Evolutionary conservation across 2,329 filamentous ascomycete genomes (phyloP).

Genomic region (Trichoderma atroviride): DNA sequence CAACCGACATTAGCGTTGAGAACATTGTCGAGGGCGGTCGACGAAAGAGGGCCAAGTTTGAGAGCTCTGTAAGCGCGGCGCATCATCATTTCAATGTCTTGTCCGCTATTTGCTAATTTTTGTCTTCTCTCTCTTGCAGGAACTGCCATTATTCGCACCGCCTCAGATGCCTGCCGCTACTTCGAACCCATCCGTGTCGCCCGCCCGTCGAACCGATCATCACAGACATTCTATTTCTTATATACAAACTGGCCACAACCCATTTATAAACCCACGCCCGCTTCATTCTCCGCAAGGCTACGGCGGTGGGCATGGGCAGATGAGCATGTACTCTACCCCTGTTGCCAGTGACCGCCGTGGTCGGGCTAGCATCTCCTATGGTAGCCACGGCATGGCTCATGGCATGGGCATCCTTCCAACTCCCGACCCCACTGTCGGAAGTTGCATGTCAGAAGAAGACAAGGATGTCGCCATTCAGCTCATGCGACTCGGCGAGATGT

Average conservation of each 20-base stretch:
- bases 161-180: constrained; percentile 89
- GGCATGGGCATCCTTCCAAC: constrained; percentile 73
- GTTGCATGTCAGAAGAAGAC: constrained; percentile 93
- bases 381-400: constrained; percentile 45
- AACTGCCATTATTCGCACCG: constrained; percentile 92
- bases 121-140: constrained; percentile 56
- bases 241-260: constrained; percentile 73
- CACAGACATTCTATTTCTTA: constrained; percentile 72
- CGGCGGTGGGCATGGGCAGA: constrained; percentile 50
- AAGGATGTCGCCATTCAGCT: constrained; percentile 94
- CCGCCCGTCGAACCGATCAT: constrained; percentile 77
- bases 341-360: constrained; percentile 64
- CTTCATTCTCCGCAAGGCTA: constrained; percentile 86
- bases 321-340: constrained; percentile 65
- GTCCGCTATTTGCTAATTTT: constrained; percentile 39
- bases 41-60: constrained; percentile 90
- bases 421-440: constrained; percentile 94
- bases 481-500: constrained; percentile 92
- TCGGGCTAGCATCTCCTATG: constrained; percentile 64
- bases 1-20: constrained; percentile 95
- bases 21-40: constrained; percentile 98
- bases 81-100: background rate
- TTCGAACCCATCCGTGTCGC: constrained; percentile 97
- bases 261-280: constrained; percentile 75
- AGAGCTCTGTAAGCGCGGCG: constrained; percentile 81